Evolutionary conservation across 2,329 filamentous ascomycete genomes (phyloP).

Genomic region (Zarea fungicola): DNA sequence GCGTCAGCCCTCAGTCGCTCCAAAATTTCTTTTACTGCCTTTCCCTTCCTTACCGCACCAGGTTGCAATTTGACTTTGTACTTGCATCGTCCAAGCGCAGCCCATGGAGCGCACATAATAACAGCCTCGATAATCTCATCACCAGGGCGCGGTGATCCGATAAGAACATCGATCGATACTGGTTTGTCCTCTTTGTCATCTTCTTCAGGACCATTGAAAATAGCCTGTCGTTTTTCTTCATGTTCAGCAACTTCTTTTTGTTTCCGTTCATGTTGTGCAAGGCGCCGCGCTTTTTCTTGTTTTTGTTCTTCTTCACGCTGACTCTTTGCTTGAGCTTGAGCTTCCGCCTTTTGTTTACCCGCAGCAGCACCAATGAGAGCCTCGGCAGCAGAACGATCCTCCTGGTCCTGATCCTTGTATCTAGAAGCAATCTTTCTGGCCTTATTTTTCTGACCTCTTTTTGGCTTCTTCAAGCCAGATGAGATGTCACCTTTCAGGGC

Average conservation of each 20-base stretch:
- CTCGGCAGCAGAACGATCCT: conserved; percentile 80
- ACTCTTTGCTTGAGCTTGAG: conserved; percentile 60
- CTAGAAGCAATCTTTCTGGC: conserved; percentile 83
- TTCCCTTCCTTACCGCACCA: conserved; percentile 85
- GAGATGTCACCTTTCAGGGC: background rate
- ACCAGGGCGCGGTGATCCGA: conserved; percentile 71
- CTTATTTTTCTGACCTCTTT: conserved; percentile 75
- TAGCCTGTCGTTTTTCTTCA: conserved; percentile 61
- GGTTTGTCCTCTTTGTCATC: conserved; percentile 53
- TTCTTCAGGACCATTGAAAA: conserved; percentile 55
- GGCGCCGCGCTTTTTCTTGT: conserved; percentile 67
- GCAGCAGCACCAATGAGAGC: conserved; percentile 74
- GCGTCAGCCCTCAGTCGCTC: conserved; percentile 69
- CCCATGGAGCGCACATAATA: conserved; percentile 61
- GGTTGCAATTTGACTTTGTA: conserved; percentile 96
- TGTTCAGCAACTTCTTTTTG: conserved; percentile 71
- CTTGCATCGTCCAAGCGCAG: conserved; percentile 65
- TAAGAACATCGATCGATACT: conserved; percentile 61
- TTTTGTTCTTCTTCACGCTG: conserved; percentile 64
- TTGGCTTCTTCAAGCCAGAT: conserved; percentile 40
- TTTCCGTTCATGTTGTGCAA: conserved; percentile 72
- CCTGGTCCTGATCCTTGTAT: conserved; percentile 91
- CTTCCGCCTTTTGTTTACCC: conserved; percentile 62
- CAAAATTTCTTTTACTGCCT: conserved; percentile 87
- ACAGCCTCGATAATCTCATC: conserved; percentile 73